Evolutionary conservation across 768 basidiomycete species (phyloP), one percentile per base, ranked within the genome.

Genomic region (Tylopilus balloui): DNA sequence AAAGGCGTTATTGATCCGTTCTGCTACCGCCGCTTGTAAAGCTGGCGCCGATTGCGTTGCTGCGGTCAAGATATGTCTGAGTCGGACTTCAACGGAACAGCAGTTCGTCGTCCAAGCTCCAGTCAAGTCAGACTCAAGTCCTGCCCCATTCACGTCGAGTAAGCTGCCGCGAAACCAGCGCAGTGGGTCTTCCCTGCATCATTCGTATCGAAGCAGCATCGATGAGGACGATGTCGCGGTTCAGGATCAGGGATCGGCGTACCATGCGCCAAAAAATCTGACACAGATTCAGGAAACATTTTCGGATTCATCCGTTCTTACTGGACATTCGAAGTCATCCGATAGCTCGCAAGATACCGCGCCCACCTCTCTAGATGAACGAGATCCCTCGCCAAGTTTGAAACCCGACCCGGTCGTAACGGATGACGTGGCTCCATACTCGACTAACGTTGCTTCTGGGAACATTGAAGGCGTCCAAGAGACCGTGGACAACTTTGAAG

Each of bases 1-100:
- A 65, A 91, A 89, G 67, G 76, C 78, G 46, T 72, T 75, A 1
- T 69, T 96, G 45, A 75, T 97, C 54, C 79, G 84, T 47, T 85
- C 84, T n/a, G 92, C 94, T 9, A 96, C 95, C 5, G 80, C 79
- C 40, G 89, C 93, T 6, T 73, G 94, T 50, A 88, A 91, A 63
- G 83, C 88, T 23, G 92, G 90, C 24, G 83, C 86, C 11, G 93
- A 96, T 53, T 95, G 92, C 66, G 85, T 92, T 35, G 78, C 84
- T 8, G 81, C 89, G 21, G 89, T 94, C 56, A 91, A 87, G 69
- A 77, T 85, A 52, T 93, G 90, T 62, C 68, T 94, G 47, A 81
- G 76, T 62, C 77, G 83, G 43, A 73, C 83, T 19, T 67, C 76
- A 12, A 76, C 78, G 35, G 83, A 84, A 58, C 74, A 76, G 32